These are phyloP conservation scores for Theileria equi DNA, from an alignment of 169 alveolate species.

Conservation along the genomic window DNA sequence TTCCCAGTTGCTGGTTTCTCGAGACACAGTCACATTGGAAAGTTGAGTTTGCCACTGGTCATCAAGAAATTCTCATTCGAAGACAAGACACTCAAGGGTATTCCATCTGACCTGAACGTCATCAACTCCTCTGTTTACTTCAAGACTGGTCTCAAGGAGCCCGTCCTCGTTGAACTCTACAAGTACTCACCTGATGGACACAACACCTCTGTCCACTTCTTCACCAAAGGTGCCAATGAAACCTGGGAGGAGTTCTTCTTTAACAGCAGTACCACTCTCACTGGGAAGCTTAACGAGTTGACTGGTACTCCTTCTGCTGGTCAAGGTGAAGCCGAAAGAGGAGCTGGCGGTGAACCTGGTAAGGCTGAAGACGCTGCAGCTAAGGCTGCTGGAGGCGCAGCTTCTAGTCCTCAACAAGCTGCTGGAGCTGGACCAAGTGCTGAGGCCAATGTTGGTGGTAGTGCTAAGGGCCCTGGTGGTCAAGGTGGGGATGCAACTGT, in stretches of 20 bases:
- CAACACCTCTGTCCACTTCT: no score
- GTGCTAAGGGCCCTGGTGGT: neutral
- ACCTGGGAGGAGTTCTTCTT: no score
- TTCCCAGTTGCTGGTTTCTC: constrained; percentile 1
- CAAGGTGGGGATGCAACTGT: neutral
- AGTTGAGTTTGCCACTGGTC: neutral
- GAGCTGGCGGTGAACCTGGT: neutral
- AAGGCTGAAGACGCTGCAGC: neutral
- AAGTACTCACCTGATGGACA: no score
- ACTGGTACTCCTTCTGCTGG: neutral
- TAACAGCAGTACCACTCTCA: no score
- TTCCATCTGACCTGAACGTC: neutral
- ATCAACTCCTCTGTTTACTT: constrained; percentile 9
- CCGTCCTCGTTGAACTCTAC: no score
- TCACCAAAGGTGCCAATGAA: no score
- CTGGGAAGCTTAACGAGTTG: no score
- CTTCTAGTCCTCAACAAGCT: constrained; percentile 1
- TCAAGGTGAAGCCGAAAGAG: neutral
- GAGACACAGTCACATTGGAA: neutral
- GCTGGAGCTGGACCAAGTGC: neutral
- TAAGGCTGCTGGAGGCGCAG: neutral
- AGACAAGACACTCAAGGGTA: neutral
- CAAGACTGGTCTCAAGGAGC: no score
- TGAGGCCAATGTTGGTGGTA: neutral
- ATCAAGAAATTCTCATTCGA: neutral